Base-by-base conservation (phyloP, 106 monocot genomes). In the Alisma plantagoaquatica region DNA sequence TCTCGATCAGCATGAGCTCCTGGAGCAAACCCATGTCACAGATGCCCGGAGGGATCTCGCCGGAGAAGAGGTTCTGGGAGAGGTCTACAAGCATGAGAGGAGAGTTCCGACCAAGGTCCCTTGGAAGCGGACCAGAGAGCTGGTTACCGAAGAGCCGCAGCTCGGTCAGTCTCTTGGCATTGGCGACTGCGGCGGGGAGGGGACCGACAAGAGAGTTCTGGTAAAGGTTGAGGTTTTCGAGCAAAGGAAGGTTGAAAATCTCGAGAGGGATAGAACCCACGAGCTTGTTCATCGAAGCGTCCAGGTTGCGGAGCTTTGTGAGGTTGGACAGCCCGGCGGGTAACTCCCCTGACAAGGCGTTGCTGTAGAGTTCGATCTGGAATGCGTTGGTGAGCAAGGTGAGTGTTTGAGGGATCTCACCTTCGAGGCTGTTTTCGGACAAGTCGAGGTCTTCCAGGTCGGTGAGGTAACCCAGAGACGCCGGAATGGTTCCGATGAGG, bases 341-440 rank as follows among this genome's bases (percentile, higher is more conserved):
- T 17, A 94, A 67, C 2, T 16, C 0, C 8, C 88, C 94, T 0
- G 77, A 33, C 16, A 94, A 67, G 1, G 59, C 55, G 61, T 94
- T 94, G 32, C 32, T 56, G 46, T 75, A 94, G 18, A 94, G 69
- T 71, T 94, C 83, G 42, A 94, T 75, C 77, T 84, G 88, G 27
- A 77, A 59, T 11, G 67, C 51, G 41, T 30, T 73, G 24, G 72
- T 16, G 55, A 92, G 75, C 1, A 31, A 29, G 2, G 61, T 45
- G 23, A 91, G 53, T 8, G 49, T 33, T 23, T n/a, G 31, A 0
- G 80, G 84, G 14, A 91, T 73, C 4, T 44, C 12, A 1, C 91
- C 91, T 19, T 23, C 57, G 21, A 72, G 65, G 2, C 2, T 12
- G 22, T 72, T 72, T 3, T 4, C 44, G 15, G 86, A 73, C 25